Base-by-base conservation (phyloP, 225 moss, liverwort and hornwort species). In the Polytrichum formosum region DNA sequence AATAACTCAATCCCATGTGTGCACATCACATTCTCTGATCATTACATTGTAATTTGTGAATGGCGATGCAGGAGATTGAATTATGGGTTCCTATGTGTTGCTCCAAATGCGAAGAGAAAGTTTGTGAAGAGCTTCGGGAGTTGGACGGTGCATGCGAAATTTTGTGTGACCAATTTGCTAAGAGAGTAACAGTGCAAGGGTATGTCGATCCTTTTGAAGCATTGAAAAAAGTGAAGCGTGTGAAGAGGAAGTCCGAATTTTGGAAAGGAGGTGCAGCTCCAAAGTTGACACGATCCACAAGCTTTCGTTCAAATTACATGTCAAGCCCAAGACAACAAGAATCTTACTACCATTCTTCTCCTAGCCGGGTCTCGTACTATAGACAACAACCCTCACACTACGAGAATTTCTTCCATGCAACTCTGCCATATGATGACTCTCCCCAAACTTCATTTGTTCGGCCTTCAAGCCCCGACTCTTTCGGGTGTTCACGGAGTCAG, bases 1-100 rank as follows among this genome's bases (percentile, higher is more conserved):
- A 37, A 37, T 37, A 37, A 37, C 10, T 37, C 37, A 37, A 3
- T 37, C 13, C 37, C 37, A 8, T 33, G 33, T 33, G 33, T 29
- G 29, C 29, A 29, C 29, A 8, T 13, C 10, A 37, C 30, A 33
- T 20, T 20, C 27, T 65, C 28, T 65, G 65, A 65, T 18, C 13
- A 13, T 29, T 5, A 18, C 27, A n/a, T 10, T 37, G 37, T 37
- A 37, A 5, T 55, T 7, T 18, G 10, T 46, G 21, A 9, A 53
- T 28, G 53, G 25, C 35, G 22, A 10, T 66, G 71, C 75, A 86
- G 86, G 75, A 70, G 1, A 70, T 70, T 68, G 75, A 80, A 25
- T 80, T 83, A 7, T n/a, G 67, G 61, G 86, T 86, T 16, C 86
- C 86, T 26, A 86, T 86, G 86, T 86, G 86, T 61, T 86, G 86